Evolutionary conservation across 1,284 basidiomycete species (phyloP), one percentile per base, ranked within the genome.

Genomic region (Fomitiporia mediterranea): DNA sequence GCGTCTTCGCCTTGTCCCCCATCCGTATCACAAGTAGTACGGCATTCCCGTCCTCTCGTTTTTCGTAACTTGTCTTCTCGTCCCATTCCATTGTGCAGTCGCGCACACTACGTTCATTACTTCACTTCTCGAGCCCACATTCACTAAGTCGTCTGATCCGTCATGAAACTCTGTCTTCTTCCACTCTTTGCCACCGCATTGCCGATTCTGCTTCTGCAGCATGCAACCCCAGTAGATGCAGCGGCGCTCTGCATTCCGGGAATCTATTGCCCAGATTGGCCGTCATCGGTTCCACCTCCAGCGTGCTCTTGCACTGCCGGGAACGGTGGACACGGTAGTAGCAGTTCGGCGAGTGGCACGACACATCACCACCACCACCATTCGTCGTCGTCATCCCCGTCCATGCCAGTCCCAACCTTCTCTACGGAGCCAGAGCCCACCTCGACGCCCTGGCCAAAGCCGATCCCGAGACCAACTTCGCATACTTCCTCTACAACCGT

Each of bases 111-210:
- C 21, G 8, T 28, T 28, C 37, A 9, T 25, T 17, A 21, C 25
- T 27, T 28, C 19, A 13, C 6, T 7, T 21, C 21, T 34, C 25
- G 11, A 23, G 32, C 28, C 28, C 27, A 34, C 48, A 17, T 30
- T 32, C 8, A 23, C 38, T 27, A 53, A 23, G 28, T 6, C 3
- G 5, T 34, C 32, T 13, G 30, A 27, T 7, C 25, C 23, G 39
- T 21, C n/a, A 56, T 56, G 54, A 56, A 56, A 47, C 28, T 56
- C 37, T 6, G 25, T 4, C 27, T 56, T 19, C 39, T 43, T n/a
- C 27, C 54, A 3, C 27, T 56, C 34, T 15, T 56, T 27, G 54
- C 39, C 34, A 23, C 35, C 19, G 54, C 54, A 2, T 37, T 56
- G 3, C 37, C 46, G 15, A 8, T 53, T 2, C 34, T 53, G 21